Conservation (phyloP, 352 stramenopile genomes). For the Globisporangium emineosum region DNA sequence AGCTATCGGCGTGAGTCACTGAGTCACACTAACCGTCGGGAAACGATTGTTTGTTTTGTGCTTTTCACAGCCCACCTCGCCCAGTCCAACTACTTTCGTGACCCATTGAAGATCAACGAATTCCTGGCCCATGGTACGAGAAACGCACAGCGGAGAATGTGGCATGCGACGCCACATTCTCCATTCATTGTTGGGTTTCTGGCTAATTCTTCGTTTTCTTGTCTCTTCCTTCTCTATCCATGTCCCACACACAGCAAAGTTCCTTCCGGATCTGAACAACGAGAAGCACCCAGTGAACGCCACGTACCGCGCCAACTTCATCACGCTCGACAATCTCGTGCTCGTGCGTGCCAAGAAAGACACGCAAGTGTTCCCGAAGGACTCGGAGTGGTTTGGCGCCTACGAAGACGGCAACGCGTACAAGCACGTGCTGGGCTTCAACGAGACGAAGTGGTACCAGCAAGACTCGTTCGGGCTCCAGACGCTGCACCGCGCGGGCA, state of each 20-base stretch:
- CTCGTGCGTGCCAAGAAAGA: slow-evolving; percentile 89
- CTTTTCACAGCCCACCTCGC: slow-evolving; percentile 59
- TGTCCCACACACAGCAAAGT: slow-evolving; percentile 38
- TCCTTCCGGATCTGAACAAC: slow-evolving; percentile 90
- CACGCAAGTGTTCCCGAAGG: slow-evolving; percentile 88
- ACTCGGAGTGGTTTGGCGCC: slow-evolving; percentile 85
- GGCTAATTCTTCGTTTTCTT: background rate
- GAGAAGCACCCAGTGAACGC: slow-evolving; percentile 72
- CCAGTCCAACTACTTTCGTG: slow-evolving; percentile 93
- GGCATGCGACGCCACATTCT: background rate
- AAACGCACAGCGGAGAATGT: too few species aligned
- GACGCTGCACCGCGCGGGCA: slow-evolving; percentile 81
- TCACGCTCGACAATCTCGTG: slow-evolving; percentile 80
- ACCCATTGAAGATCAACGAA: slow-evolving; percentile 71
- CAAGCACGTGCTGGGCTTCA: slow-evolving; percentile 75
- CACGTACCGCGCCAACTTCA: slow-evolving; percentile 89
- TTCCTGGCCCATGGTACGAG: slow-evolving; percentile 66
- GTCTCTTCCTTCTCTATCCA: background rate
- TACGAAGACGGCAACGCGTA: slow-evolving; percentile 78
- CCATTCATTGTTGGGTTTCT: background rate
- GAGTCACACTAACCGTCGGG: background rate
- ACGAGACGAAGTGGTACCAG: slow-evolving; percentile 92
- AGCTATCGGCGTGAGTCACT: background rate
- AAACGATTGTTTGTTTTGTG: background rate
- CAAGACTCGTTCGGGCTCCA: slow-evolving; percentile 90